Conservation (phyloP, 768 basidiomycete species). For the Pulveroboletus sp. region DNA sequence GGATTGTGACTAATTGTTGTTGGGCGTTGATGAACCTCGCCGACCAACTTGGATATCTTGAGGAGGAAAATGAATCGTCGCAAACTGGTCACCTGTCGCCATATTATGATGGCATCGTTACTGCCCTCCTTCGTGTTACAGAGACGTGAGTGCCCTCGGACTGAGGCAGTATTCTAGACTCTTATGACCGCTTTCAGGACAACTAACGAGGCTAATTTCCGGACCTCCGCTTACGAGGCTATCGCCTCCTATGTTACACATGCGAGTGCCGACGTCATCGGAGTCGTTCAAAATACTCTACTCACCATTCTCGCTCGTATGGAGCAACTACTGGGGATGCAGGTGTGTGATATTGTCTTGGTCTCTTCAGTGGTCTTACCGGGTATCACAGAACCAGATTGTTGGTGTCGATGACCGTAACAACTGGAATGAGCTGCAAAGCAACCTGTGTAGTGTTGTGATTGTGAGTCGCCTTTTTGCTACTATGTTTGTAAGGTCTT, state of each 20-base stretch:
- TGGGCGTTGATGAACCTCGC: constrained; percentile 96
- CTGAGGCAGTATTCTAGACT: background rate
- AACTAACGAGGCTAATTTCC: constrained; percentile 85
- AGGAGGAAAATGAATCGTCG: constrained; percentile 51
- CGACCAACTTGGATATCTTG: constrained; percentile 76
- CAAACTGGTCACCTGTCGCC: constrained; percentile 70
- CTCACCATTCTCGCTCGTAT: constrained; percentile 83
- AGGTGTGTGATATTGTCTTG: constrained; percentile 45
- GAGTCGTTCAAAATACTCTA: constrained; percentile 77
- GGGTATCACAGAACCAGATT: constrained; percentile 68
- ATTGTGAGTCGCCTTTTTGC: constrained; percentile 50
- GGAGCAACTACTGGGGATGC: constrained; percentile 81
- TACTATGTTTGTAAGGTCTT: background rate
- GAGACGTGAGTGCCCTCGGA: constrained; percentile 58
- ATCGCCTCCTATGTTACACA: constrained; percentile 84
- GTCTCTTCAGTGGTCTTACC: background rate
- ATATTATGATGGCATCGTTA: constrained; percentile 84
- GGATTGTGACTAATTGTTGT: constrained; percentile 90
- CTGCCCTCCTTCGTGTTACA: constrained; percentile 78
- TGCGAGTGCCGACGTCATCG: constrained; percentile 71
- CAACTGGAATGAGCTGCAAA: constrained; percentile 98
- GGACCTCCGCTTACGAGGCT: constrained; percentile 95
- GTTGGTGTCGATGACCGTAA: constrained; percentile 93
- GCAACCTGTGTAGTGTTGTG: constrained; percentile 88
- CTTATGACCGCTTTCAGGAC: constrained; percentile 40